Conservation (phyloP, 2,329 filamentous ascomycete genomes). For the Apiospora phragmitis region DNA sequence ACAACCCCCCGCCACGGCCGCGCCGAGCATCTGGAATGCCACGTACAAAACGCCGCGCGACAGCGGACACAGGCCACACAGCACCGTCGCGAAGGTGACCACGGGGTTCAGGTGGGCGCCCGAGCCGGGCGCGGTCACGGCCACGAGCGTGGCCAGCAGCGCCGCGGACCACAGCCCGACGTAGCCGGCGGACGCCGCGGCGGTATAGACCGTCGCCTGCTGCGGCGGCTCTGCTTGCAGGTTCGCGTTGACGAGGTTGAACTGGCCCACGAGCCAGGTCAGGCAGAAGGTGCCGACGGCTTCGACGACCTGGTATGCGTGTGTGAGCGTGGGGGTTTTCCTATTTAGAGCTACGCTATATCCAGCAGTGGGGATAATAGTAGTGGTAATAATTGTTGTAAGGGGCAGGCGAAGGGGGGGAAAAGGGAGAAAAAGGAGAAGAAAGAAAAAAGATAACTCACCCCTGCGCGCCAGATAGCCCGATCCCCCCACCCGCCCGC, state of each 20-base stretch:
- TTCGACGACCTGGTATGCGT: conserved; percentile 29
- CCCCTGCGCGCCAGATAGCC: neutral
- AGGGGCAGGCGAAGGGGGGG: no score
- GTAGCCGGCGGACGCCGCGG: conserved; percentile 22
- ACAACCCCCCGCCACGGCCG: conserved; percentile 43
- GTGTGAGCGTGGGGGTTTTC: neutral
- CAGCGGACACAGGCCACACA: conserved; percentile 48
- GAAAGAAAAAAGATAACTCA: neutral
- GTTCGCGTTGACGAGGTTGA: conserved; percentile 29
- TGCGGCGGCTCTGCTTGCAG: neutral
- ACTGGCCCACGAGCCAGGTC: conserved; percentile 33
- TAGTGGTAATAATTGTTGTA: no score
- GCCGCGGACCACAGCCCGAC: conserved; percentile 40
- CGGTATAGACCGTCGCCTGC: conserved; percentile 27
- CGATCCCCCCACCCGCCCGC: neutral
- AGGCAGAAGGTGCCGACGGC: conserved; percentile 28
- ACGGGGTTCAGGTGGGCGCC: conserved; percentile 55
- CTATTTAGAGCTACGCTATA: no score
- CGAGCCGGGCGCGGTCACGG: conserved; percentile 46
- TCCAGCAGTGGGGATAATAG: no score
- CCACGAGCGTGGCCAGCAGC: conserved; percentile 49
- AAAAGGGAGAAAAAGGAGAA: neutral
- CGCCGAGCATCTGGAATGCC: conserved; percentile 44
- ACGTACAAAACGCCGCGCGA: conserved; percentile 50
- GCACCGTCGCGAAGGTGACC: conserved; percentile 54